Evolutionary conservation across 805 yeast genomes (phyloP).

Genomic region (Candida broadrunensis): DNA sequence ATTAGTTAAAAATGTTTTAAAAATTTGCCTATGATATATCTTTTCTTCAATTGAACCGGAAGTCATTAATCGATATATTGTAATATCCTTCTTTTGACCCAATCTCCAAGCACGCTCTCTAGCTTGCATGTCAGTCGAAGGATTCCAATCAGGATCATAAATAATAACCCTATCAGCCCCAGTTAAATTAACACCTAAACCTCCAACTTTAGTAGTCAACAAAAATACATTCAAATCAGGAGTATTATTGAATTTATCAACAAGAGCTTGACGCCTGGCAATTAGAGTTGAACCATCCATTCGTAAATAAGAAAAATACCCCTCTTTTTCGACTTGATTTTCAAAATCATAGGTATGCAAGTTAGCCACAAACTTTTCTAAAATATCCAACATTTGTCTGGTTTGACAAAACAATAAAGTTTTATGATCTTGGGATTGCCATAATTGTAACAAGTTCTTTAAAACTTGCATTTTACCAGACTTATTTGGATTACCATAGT

Average conservation of each 20-base stretch:
- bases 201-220: slow-evolving; percentile 93
- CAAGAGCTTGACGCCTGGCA: slow-evolving; percentile 68
- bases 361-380: slow-evolving; percentile 61
- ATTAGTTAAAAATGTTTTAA: slow-evolving; percentile 90
- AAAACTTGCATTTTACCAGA: slow-evolving; percentile 94
- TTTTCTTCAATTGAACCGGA: slow-evolving; percentile 97
- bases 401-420: slow-evolving; percentile 90
- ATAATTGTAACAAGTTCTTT: slow-evolving; percentile 64
- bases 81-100: slow-evolving; percentile 90
- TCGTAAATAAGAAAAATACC: slow-evolving; percentile 53
- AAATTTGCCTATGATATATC: slow-evolving; percentile 93
- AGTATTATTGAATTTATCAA: slow-evolving; percentile 74
- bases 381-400: slow-evolving; percentile 86
- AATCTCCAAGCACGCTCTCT: slow-evolving; percentile 96
- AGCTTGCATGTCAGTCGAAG: slow-evolving; percentile 96
- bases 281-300: slow-evolving; percentile 97
- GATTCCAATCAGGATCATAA: slow-evolving; percentile 98
- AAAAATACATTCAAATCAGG: slow-evolving; percentile 61
- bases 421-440: slow-evolving; percentile 77
- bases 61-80: slow-evolving; percentile 86
- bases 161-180: slow-evolving; percentile 95
- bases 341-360: slow-evolving; percentile 22
- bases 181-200: slow-evolving; percentile 88
- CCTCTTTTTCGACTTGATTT: slow-evolving; percentile 6
- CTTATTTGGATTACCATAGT: slow-evolving; percentile 55